These are phyloP conservation scores for Arachis stenosperma DNA, from an alignment of 306 rosid species.

Conservation along the genomic window DNA sequence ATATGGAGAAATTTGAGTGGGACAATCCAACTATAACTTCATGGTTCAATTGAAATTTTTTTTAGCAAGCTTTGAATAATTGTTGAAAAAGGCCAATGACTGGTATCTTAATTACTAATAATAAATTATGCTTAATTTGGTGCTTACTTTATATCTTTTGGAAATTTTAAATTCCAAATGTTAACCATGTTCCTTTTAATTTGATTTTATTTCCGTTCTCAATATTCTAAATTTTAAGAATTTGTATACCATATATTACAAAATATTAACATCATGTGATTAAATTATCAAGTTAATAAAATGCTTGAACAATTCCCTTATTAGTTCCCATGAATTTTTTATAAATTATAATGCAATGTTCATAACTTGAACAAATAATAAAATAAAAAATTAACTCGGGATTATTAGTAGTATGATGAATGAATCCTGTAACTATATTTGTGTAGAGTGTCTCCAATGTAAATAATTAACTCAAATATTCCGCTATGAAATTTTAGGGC, in stretches of 20 bases:
- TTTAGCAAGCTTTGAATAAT: background rate
- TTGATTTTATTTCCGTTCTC: no score
- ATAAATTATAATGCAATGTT: background rate
- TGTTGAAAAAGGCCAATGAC: background rate
- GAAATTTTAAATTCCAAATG: background rate
- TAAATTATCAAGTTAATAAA: background rate
- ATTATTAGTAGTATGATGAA: background rate
- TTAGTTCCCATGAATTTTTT: background rate
- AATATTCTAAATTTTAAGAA: background rate
- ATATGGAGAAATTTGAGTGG: background rate
- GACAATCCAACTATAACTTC: conserved; percentile 23
- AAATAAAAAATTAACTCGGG: no score
- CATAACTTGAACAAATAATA: no score
- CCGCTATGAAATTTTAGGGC: conserved; percentile 3
- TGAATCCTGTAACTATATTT: background rate
- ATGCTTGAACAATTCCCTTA: background rate
- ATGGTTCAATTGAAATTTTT: conserved; percentile 34
- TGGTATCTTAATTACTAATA: background rate
- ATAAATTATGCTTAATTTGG: conserved; percentile 13
- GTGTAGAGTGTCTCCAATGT: background rate
- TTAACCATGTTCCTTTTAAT: background rate
- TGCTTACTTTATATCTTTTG: background rate
- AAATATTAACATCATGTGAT: background rate
- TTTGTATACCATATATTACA: no score
- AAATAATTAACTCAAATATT: background rate